Base-by-base conservation (phyloP, 129 eudicot species). In the Saposhnikovia divaricata region DNA sequence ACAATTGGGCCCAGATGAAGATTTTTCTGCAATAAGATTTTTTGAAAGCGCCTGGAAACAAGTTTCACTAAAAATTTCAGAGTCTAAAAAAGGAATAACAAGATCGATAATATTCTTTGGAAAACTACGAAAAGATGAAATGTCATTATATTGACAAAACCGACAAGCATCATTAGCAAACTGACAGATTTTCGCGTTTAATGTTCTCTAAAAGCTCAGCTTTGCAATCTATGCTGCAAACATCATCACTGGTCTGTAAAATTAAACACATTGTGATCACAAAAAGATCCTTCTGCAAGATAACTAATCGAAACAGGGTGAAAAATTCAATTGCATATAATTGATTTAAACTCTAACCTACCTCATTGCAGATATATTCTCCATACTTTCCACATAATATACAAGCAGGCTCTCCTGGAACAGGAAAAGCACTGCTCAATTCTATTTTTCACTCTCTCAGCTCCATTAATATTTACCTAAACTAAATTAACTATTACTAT, bases 171-270 rank as follows among this genome's bases (percentile, higher is more conserved):
- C 19, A 12, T 42, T 61, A 76, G 82, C 53, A 37, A 44, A 78
- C 37, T 9, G 16, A 73, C 43, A 89, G 92, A 92, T 88, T 72
- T 25, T 80, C 84, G 55, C 55, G 37, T 63, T 88, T 76, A 66
- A 80, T 83, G 76, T 85, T 91, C 73, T 89, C 86, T 80, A 91
- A 71, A 80, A 93, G 82, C 82, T 91, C 90, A 77, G 84, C 76
- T 89, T 93, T 93, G 86, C 97, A 93, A 78, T 93, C 93, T 77
- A 84, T 91, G 89, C 97, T 93, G 86, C 98, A 93, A 57, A 93
- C 81, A 72, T 91, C 97, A 82, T 93, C 96, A 80, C 91, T 87
- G 4, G 98, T 93, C 98, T 93, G 79, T 31, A 18, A 80, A 70
- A 77, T 50, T 40, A 70, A 51, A 75, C 44, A 61, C 47, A 79